Percentiles rank a stretch among this genome's conserved stretches.
phyloP scores from a whole-genome alignment of 768 basidiomycete genomes.

The Podaxis mareebaensis region DNA sequence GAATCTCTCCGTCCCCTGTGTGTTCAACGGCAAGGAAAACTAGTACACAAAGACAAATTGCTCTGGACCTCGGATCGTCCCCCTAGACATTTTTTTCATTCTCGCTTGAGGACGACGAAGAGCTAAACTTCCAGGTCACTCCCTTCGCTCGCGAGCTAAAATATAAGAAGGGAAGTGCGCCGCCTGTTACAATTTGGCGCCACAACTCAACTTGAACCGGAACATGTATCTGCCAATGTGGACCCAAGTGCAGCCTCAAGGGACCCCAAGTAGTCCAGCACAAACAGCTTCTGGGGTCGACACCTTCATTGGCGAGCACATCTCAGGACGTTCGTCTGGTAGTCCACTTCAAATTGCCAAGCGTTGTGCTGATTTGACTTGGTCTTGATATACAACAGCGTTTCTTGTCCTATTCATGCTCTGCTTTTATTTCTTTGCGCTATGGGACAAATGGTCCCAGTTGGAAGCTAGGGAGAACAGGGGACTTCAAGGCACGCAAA shows the following conservation, averaged over 20 bases:
- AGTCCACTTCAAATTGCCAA: not conserved
- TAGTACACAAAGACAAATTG: not conserved
- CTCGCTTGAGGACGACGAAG: not conserved
- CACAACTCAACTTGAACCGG: not conserved
- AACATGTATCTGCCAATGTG: not conserved
- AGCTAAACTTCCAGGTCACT: not conserved
- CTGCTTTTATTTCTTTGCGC: conserved; percentile 34
- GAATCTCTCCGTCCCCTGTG: too few relatives aligned
- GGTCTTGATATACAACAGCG: not conserved
- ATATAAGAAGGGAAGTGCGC: not conserved
- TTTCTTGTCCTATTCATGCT: conserved; percentile 31
- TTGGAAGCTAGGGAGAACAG: conserved; percentile 21
- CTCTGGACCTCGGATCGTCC: not conserved
- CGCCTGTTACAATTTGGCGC: not conserved
- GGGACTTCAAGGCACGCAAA: not conserved
- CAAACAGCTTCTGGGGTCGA: not conserved
- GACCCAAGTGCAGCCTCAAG: not conserved
- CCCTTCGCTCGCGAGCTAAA: not conserved
- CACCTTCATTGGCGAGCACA: not conserved
- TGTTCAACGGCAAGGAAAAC: too few relatives aligned
- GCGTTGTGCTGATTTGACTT: not conserved
- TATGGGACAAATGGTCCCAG: conserved; percentile 39
- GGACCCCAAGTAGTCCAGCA: not conserved
- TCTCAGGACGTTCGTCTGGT: not conserved
- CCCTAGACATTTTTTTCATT: not conserved